Percentiles rank a stretch among this genome's conserved stretches.
These are phyloP conservation scores for Aeschynomene evenia DNA, from an alignment of 306 rosid genomes.

Conservation along the genomic window DNA sequence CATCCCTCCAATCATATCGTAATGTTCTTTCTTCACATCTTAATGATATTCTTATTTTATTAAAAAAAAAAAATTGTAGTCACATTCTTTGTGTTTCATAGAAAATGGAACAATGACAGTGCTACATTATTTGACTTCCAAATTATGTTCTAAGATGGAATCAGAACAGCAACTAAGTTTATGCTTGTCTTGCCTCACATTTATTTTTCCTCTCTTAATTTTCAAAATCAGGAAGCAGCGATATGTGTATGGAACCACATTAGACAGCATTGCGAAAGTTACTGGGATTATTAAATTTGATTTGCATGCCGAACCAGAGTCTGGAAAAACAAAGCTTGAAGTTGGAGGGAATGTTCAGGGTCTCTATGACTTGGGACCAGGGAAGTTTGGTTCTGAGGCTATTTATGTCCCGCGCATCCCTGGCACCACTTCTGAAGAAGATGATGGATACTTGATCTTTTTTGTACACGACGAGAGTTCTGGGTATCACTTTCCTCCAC, in stretches of 20 bases:
- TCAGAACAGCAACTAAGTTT: background rate
- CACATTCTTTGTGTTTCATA: background rate
- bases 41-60: too few species aligned
- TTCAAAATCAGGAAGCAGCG: slow-evolving; percentile 63
- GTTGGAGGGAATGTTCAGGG: slow-evolving; percentile 88
- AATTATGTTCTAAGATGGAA: background rate
- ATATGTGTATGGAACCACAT: slow-evolving; percentile 76
- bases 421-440: slow-evolving; percentile 76
- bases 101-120: background rate
- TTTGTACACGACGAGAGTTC: slow-evolving; percentile 83
- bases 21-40: too few species aligned
- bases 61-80: too few species aligned
- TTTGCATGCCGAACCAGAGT: slow-evolving; percentile 67
- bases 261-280: slow-evolving; percentile 70
- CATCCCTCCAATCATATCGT: too few species aligned
- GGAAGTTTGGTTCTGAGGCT: slow-evolving; percentile 84
- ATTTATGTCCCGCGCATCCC: slow-evolving; percentile 74
- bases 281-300: slow-evolving; percentile 82
- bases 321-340: slow-evolving; percentile 60
- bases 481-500: slow-evolving; percentile 47
- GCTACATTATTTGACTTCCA: background rate
- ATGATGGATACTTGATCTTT: slow-evolving; percentile 84
- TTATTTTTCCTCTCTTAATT: slow-evolving; percentile 1
- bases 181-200: slow-evolving; percentile 8
- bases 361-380: slow-evolving; percentile 76